Base-by-base conservation (phyloP, 2,329 filamentous ascomycete species). In the Phialocephala subalpina region DNA sequence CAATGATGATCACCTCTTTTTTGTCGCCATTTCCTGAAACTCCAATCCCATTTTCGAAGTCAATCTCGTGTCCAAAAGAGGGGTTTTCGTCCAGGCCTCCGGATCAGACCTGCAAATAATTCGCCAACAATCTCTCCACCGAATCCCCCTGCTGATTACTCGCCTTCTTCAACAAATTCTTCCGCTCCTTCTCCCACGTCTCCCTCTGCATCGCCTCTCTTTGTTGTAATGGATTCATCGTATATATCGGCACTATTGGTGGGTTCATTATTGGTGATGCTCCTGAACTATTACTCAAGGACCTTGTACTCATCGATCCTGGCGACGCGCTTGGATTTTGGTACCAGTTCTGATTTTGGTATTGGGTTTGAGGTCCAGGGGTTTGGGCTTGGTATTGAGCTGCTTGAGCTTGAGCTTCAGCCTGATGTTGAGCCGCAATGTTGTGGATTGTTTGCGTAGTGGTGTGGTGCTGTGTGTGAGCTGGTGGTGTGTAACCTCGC, bases 141-240 rank as follows among this genome's bases (percentile, higher is more conserved):
- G 53, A 63, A 12, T 74, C 73, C 1, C 72, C 72, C 42, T 72
- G 71, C 35, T 53, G 45, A 64, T 69, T 70, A 55, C 64, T 70
- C 35, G 67, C 73, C 27, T 74, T 74, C 66, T 70, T 71, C 45
- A 74, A 25, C 2, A 74, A 73, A 49, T 81, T 80, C 9, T 79
- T 79, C 57, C 81, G 78, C 62, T 82, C 77, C 56, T 79, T 73
- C 62, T 86, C 82, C 45, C 80, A 76, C 22, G 78, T 77, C 69
- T 82, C 78, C 67, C 80, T 80, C 66, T 82, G 81, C 78, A 83
- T 80, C 6, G 79, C 80, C 70, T 84, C 83, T 36, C 80, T 77
- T 67, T 84, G 81, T 70, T 84, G 80, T 12, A 83, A 76, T n/a
- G 83, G 82, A 62, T 80, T 81, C 66, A 80, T 74, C 1, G 66